These are phyloP conservation scores for Blakeslea trispora DNA, from an alignment of 371 early-diverging fungal genomes.

Conservation along the genomic window DNA sequence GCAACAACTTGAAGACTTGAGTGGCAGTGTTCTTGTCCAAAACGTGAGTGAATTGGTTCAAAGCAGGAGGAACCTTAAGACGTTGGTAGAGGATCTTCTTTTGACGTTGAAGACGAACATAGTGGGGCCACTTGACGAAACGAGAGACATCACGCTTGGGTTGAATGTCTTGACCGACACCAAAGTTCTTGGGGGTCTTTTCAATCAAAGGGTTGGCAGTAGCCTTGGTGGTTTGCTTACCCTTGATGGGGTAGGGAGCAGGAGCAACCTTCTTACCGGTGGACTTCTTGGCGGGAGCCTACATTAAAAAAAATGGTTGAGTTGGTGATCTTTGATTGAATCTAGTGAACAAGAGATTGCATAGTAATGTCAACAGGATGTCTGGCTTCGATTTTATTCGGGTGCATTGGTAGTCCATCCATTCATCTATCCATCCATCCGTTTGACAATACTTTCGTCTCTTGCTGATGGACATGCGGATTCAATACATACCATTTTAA, in stretches of 20 bases:
- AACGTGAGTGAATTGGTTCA: constrained; percentile 99
- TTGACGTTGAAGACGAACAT: constrained; percentile 97
- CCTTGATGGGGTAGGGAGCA: constrained; percentile 78
- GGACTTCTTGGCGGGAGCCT: constrained; percentile 51
- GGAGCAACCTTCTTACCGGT: constrained; percentile 91
- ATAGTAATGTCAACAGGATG: too few relatives aligned
- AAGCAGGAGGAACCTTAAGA: constrained; percentile 99
- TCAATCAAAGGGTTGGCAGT: constrained; percentile 90
- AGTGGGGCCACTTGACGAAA: constrained; percentile 98
- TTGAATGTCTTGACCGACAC: constrained; percentile 93
- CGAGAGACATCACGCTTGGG: constrained; percentile 95
- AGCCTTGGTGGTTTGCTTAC: constrained; percentile 66
- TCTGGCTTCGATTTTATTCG: constrained; percentile 10
- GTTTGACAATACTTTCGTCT: neutral
- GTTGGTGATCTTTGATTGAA: constrained; percentile 1
- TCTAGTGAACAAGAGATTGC: neutral
- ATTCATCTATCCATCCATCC: constrained; percentile 8
- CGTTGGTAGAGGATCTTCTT: constrained; percentile 95
- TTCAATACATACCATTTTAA: constrained; percentile 16
- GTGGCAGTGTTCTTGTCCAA: constrained; percentile 98
- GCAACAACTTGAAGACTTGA: constrained; percentile 93
- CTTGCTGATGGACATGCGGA: neutral
- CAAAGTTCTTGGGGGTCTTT: constrained; percentile 89
- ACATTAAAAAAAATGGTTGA: neutral
- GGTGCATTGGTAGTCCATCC: constrained; percentile 18